These are phyloP conservation scores for Phaeosphaeria sp. DNA, from an alignment of 2,329 filamentous ascomycete species.

Conservation along the genomic window DNA sequence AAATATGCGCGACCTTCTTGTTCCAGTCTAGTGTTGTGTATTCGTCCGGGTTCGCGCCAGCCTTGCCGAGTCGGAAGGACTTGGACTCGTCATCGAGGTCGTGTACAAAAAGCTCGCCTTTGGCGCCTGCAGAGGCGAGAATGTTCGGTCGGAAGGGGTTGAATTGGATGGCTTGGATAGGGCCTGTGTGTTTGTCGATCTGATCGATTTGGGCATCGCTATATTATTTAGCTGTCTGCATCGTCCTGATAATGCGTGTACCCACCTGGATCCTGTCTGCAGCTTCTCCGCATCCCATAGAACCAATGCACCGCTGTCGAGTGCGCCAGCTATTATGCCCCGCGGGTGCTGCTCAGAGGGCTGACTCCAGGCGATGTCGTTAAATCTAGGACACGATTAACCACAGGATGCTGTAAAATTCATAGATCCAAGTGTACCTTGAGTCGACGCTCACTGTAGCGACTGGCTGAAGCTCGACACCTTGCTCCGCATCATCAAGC, in stretches of 20 bases:
- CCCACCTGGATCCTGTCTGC: slow-evolving; percentile 59
- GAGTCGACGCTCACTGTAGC: slow-evolving; percentile 87
- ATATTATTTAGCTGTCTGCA: slow-evolving; percentile 34
- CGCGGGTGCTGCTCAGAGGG: slow-evolving; percentile 77
- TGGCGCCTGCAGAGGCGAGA: slow-evolving; percentile 88
- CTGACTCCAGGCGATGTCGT: slow-evolving; percentile 94
- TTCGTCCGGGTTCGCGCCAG: slow-evolving; percentile 88
- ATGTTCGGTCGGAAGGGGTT: slow-evolving; percentile 92
- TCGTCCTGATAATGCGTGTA: slow-evolving; percentile 52
- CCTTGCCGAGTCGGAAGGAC: slow-evolving; percentile 86
- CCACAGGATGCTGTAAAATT: not conserved
- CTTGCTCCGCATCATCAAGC: slow-evolving; percentile 76
- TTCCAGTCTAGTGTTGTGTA: slow-evolving; percentile 99
- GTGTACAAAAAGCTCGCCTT: slow-evolving; percentile 95
- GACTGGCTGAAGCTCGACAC: slow-evolving; percentile 83
- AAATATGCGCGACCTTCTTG: slow-evolving; percentile 93
- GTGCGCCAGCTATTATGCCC: slow-evolving; percentile 91
- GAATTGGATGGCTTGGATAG: slow-evolving; percentile 95
- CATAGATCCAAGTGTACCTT: slow-evolving; percentile 64
- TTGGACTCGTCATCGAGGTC: slow-evolving; percentile 89
- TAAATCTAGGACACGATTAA: slow-evolving; percentile 70
- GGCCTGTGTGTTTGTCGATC: slow-evolving; percentile 86
- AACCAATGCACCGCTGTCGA: slow-evolving; percentile 92
- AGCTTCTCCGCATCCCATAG: slow-evolving; percentile 88
- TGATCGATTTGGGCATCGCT: slow-evolving; percentile 83